Conservation (phyloP, 1,284 basidiomycete species). For the Cryptococcus sp. region DNA sequence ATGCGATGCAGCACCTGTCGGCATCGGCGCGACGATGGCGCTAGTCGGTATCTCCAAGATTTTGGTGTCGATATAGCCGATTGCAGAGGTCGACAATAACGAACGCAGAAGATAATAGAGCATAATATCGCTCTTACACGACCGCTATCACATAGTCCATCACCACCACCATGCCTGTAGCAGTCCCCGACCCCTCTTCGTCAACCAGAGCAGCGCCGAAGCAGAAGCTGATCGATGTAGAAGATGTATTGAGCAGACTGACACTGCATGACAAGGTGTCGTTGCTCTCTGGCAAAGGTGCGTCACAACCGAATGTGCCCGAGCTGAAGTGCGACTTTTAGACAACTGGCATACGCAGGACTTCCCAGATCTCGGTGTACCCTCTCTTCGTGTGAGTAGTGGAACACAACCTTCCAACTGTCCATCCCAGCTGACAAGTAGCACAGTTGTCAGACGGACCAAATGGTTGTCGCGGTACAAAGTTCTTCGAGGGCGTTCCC, state of each 20-base stretch:
- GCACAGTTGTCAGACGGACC: conserved; percentile 10
- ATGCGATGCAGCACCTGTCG: too few relatives aligned
- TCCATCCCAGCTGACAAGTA: neutral
- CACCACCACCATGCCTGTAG: conserved; percentile 7
- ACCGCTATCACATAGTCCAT: too few relatives aligned
- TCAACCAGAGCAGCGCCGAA: neutral
- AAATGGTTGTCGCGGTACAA: conserved; percentile 11
- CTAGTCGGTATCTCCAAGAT: too few relatives aligned
- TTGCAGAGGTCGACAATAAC: too few relatives aligned
- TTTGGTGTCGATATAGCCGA: too few relatives aligned
- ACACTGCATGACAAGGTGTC: conserved; percentile 37
- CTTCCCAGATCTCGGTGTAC: conserved; percentile 3
- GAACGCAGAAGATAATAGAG: too few relatives aligned
- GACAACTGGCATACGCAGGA: conserved; percentile 14
- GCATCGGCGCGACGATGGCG: too few relatives aligned
- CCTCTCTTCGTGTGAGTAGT: conserved; percentile 6
- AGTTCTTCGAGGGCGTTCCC: conserved; percentile 17
- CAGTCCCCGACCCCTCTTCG: neutral
- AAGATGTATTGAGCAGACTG: conserved; percentile 20
- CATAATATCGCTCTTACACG: too few relatives aligned
- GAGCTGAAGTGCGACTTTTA: neutral
- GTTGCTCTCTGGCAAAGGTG: conserved; percentile 30
- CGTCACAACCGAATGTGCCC: neutral
- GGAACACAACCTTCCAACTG: neutral
- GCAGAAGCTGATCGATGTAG: conserved; percentile 4